phyloP scores from a whole-genome alignment of 495 filamentous ascomycete genomes.

The Bathelium albidoporum region DNA sequence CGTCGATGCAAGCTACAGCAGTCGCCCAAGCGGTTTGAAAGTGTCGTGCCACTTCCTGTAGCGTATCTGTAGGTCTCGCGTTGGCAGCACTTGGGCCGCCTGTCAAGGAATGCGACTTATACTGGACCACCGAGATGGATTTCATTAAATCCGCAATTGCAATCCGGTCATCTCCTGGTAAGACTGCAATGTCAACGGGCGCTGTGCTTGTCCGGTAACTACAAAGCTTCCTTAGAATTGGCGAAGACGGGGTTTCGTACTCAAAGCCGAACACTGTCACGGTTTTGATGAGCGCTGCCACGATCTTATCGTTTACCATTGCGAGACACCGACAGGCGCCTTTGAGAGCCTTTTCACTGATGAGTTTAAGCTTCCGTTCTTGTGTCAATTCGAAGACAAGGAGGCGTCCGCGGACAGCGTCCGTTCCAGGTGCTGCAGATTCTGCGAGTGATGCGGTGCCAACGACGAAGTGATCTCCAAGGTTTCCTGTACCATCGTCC shows the following conservation, averaged over 20 bases:
- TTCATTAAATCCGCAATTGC: conserved; percentile 93
- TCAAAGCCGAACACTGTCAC: conserved; percentile 39
- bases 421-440: conserved; percentile 26
- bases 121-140: conserved; percentile 68
- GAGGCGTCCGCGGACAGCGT: conserved; percentile 57
- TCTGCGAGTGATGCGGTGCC: conserved; percentile 73
- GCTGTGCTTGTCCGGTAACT: conserved; percentile 74
- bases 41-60: conserved; percentile 70
- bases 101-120: conserved; percentile 36
- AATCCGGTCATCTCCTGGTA: conserved; percentile 46
- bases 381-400: conserved; percentile 73
- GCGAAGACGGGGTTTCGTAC: conserved; percentile 23
- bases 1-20: conserved; percentile 59
- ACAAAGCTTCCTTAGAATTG: conserved; percentile 51
- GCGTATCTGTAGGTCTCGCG: conserved; percentile 26
- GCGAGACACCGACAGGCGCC: conserved; percentile 71
- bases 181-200: conserved; percentile 71
- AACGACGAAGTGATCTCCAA: conserved; percentile 71
- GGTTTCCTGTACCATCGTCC: conserved; percentile 47
- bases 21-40: conserved; percentile 74
- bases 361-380: conserved; percentile 56
- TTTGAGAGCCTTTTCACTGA: conserved; percentile 52
- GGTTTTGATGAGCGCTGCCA: conserved; percentile 78
- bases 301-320: conserved; percentile 64
- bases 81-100: conserved; percentile 21